Conservation (phyloP, 345 rosid species). For the Populus tremula region DNA sequence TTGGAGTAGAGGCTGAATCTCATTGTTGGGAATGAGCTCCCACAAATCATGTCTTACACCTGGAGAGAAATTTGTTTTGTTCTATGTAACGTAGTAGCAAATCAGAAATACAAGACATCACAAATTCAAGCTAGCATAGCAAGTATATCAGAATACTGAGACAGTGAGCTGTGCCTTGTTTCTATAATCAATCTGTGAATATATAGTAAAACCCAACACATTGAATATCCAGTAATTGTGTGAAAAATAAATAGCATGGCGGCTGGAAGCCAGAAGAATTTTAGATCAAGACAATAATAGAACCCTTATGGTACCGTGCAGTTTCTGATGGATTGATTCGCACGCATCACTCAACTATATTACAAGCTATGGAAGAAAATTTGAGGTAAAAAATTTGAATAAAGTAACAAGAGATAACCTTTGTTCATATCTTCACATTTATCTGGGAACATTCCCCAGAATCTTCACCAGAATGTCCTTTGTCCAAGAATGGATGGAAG, state of each 20-base stretch:
- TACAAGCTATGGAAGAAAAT: constrained; percentile 32
- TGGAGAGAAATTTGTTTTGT: background rate
- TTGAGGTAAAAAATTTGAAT: constrained; percentile 24
- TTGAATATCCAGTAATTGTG: constrained; percentile 20
- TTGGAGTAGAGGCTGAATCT: no score
- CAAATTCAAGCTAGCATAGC: background rate
- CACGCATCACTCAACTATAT: constrained; percentile 39
- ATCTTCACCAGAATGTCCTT: constrained; percentile 10
- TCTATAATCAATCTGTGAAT: constrained; percentile 2
- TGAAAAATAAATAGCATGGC: constrained; percentile 11
- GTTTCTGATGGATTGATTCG: constrained; percentile 18
- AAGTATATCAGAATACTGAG: background rate
- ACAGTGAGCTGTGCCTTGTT: background rate
- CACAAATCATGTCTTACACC: background rate
- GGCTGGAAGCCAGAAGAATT: constrained; percentile 25
- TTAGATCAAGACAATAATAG: constrained; percentile 26
- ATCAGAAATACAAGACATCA: background rate
- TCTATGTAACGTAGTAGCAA: background rate
- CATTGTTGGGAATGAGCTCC: background rate
- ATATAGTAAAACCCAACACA: constrained; percentile 13
- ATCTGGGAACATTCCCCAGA: constrained; percentile 16
- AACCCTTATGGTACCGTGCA: constrained; percentile 21
- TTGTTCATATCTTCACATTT: constrained; percentile 12
- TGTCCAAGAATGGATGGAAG: constrained; percentile 2
- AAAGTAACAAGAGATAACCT: constrained; percentile 19